Conservation (phyloP, 768 basidiomycete genomes). For the Hypsizygus marmoreus region DNA sequence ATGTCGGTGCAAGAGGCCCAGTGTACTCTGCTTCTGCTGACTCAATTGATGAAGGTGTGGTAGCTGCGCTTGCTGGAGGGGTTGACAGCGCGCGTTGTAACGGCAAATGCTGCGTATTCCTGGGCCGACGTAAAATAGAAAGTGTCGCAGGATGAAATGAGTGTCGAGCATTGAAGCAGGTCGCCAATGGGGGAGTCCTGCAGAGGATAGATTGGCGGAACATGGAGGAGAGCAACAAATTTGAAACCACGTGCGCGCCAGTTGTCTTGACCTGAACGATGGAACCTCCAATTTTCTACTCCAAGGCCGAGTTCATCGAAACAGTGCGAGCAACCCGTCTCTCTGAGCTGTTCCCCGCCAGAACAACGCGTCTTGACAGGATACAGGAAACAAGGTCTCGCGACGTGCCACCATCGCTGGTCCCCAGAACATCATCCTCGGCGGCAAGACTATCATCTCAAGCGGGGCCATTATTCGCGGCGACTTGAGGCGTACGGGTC, state of each 20-base stretch:
- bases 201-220: slow-evolving; percentile 12
- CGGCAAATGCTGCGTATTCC: background rate
- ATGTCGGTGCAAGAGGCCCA: slow-evolving; percentile 73
- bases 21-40: slow-evolving; percentile 49
- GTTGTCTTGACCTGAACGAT: slow-evolving; percentile 34
- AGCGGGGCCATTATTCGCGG: slow-evolving; percentile 90
- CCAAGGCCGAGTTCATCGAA: slow-evolving; percentile 85
- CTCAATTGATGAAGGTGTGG: background rate
- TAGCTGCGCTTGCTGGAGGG: background rate
- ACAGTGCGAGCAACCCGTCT: slow-evolving; percentile 52
- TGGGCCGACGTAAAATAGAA: background rate
- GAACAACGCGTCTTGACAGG: slow-evolving; percentile 44
- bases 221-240: slow-evolving; percentile 7
- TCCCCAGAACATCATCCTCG: slow-evolving; percentile 95
- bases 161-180: slow-evolving; percentile 9
- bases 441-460: slow-evolving; percentile 95
- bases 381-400: slow-evolving; percentile 96
- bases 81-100: slow-evolving; percentile 13
- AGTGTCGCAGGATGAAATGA: slow-evolving; percentile 1
- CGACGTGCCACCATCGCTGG: slow-evolving; percentile 89
- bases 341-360: background rate
- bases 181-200: slow-evolving; percentile 1
- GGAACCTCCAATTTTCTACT: slow-evolving; percentile 79
- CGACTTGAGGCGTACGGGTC: slow-evolving; percentile 85
- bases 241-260: slow-evolving; percentile 6